Conservation (phyloP, 352 stramenopile genomes). For the Phytophthora niederhauseri region DNA sequence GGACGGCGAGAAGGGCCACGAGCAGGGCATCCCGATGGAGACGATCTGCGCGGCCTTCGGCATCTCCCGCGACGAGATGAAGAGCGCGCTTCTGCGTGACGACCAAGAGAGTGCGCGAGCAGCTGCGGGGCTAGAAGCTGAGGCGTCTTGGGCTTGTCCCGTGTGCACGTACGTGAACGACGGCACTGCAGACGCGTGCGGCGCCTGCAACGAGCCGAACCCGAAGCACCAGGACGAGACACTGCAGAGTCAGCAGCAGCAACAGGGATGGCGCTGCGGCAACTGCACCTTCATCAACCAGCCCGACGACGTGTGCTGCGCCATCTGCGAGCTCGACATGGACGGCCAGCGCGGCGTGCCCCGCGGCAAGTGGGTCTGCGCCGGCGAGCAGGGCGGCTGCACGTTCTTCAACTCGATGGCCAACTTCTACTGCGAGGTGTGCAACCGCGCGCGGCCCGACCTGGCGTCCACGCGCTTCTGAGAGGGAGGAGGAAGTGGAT, state of each 20-base stretch:
- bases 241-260: slow-evolving; percentile 43
- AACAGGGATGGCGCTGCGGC: slow-evolving; percentile 71
- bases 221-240: slow-evolving; percentile 43
- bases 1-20: slow-evolving; percentile 41
- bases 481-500: slow-evolving; percentile 1
- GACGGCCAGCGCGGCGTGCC: slow-evolving; percentile 79
- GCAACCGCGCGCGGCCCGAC: slow-evolving; percentile 83
- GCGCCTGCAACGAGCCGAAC: slow-evolving; percentile 69
- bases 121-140: slow-evolving; percentile 18
- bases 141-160: slow-evolving; percentile 61
- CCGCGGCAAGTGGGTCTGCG: slow-evolving; percentile 87
- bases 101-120: slow-evolving; percentile 39
- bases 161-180: slow-evolving; percentile 88
- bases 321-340: slow-evolving; percentile 85
- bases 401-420: slow-evolving; percentile 87
- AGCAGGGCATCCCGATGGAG: slow-evolving; percentile 54
- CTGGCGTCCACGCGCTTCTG: slow-evolving; percentile 78
- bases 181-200: slow-evolving; percentile 40
- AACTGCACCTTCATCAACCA: slow-evolving; percentile 92
- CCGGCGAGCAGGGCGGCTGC: slow-evolving; percentile 82
- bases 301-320: slow-evolving; percentile 67
- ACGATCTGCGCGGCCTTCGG: slow-evolving; percentile 78
- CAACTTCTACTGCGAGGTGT: slow-evolving; percentile 92
- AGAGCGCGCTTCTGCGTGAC: slow-evolving; percentile 55
- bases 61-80: slow-evolving; percentile 59